Evolutionary conservation across 805 yeast species (phyloP).

Genomic region (Candida fluviatilis): DNA sequence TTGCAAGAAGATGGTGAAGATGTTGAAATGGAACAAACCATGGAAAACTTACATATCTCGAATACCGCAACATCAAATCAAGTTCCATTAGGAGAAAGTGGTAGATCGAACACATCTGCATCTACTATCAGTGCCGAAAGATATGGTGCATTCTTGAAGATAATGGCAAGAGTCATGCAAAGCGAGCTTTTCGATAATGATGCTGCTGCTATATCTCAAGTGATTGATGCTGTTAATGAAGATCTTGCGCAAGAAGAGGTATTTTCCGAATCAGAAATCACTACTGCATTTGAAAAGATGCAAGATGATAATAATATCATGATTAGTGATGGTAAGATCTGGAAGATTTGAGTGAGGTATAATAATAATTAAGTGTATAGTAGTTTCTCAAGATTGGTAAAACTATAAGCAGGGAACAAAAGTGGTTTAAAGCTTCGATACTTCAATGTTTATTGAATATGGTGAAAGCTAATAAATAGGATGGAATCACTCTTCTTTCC

Average conservation of each 20-base stretch:
- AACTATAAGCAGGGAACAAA: no score
- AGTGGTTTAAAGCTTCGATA: no score
- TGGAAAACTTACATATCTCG: constrained; percentile 27
- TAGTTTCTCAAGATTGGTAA: background rate
- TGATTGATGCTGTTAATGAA: constrained; percentile 29
- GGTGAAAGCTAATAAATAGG: no score
- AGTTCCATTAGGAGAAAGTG: constrained; percentile 24
- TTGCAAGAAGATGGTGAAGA: constrained; percentile 11
- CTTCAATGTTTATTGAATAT: no score
- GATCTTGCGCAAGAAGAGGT: constrained; percentile 37
- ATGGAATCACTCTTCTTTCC: background rate
- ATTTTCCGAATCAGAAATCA: constrained; percentile 26
- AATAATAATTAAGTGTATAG: background rate
- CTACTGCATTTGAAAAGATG: constrained; percentile 29
- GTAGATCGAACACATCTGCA: constrained; percentile 15
- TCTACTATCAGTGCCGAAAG: constrained; percentile 29
- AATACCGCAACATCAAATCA: constrained; percentile 12
- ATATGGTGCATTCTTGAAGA: constrained; percentile 23
- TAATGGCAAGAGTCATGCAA: constrained; percentile 28
- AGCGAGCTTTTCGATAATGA: constrained; percentile 31
- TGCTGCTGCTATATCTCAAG: constrained; percentile 29
- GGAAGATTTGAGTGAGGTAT: constrained; percentile 28
- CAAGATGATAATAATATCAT: constrained; percentile 32
- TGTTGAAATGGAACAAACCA: constrained; percentile 19
- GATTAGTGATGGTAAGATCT: constrained; percentile 37